Base-by-base conservation (phyloP, 1,284 basidiomycete species). In the Thecaphora frezii region DNA sequence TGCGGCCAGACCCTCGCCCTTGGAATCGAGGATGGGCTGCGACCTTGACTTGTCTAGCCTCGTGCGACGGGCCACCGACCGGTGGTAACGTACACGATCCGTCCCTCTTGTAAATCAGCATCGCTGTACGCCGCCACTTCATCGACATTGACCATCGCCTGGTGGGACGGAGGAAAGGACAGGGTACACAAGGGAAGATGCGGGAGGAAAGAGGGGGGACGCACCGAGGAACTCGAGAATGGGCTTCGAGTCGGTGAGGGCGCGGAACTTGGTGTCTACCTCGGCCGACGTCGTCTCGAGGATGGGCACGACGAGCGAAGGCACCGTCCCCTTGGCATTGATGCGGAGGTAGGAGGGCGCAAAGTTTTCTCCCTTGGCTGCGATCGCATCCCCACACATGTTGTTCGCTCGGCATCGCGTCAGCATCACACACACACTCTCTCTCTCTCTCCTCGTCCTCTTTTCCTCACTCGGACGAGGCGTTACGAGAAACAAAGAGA, bases 161-260 rank as follows among this genome's bases (percentile, higher is more conserved):
- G n/a, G n/a, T n/a, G n/a, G n/a, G n/a, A n/a, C n/a, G n/a, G n/a
- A n/a, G n/a, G n/a, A n/a, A n/a, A n/a, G n/a, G n/a, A n/a, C n/a
- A n/a, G n/a, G n/a, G n/a, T n/a, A n/a, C n/a, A 36, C 8, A 30
- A 14, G 14, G 8, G 28, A 30, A 30, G 28, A 30, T 7, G 14
- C 8, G 28, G 28, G 7, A 14, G 28, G 28, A 30, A 14, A 14
- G 28, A 14, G 28, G 8, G 28, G 8, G 13, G 42, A 89, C 72
- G 87, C 88, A 81, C 92, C 91, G 40, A 93, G 81, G 76, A 93
- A 90, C 53, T 88, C 86, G 50, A 89, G 83, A 60, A 93, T 88
- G 33, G 84, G 82, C 89, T 91, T 87, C 22, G 86, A 86, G 65
- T 90, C 89, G 30, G 86, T 86, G 51, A 93, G 80, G 5, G 89